phyloP scores from a whole-genome alignment of 345 rosid genomes.

The Geranium rotundifolium region DNA sequence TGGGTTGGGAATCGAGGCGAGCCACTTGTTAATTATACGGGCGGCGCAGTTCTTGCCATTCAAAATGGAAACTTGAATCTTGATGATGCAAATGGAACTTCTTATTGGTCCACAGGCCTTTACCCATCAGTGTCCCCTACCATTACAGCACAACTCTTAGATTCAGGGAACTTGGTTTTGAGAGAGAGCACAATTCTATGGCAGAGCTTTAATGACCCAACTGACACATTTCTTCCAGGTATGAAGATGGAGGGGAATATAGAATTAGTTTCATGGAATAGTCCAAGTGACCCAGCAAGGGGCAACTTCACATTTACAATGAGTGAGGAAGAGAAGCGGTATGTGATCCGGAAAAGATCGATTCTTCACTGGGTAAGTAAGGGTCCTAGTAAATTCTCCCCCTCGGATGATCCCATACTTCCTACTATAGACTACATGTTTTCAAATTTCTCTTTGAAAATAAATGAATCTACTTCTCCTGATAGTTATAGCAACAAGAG shows the following conservation, averaged over 20 bases:
- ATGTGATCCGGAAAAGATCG: slow-evolving; percentile 21
- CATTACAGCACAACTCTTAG: slow-evolving; percentile 17
- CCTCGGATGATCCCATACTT: slow-evolving; percentile 24
- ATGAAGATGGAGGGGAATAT: slow-evolving; percentile 26
- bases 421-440: slow-evolving; percentile 25
- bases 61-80: slow-evolving; percentile 23
- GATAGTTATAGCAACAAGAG: background rate
- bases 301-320: slow-evolving; percentile 40
- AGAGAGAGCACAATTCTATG: slow-evolving; percentile 10
- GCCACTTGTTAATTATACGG: slow-evolving; percentile 11
- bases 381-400: slow-evolving; percentile 17
- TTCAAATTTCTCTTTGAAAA: slow-evolving; percentile 40
- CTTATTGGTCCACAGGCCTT: slow-evolving; percentile 17
- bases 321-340: slow-evolving; percentile 28
- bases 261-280: slow-evolving; percentile 35
- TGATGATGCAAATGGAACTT: slow-evolving; percentile 5
- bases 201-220: slow-evolving; percentile 38
- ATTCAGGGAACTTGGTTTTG: slow-evolving; percentile 34
- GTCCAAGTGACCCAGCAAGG: slow-evolving; percentile 30
- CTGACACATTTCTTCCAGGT: slow-evolving; percentile 44
- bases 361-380: slow-evolving; percentile 36
- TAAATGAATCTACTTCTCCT: background rate
- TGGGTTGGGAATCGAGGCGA: slow-evolving; percentile 40
- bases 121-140: background rate
- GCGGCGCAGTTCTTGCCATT: slow-evolving; percentile 10